Base-by-base conservation (phyloP, 1,284 basidiomycete species). In the Trametes polyzona region DNA sequence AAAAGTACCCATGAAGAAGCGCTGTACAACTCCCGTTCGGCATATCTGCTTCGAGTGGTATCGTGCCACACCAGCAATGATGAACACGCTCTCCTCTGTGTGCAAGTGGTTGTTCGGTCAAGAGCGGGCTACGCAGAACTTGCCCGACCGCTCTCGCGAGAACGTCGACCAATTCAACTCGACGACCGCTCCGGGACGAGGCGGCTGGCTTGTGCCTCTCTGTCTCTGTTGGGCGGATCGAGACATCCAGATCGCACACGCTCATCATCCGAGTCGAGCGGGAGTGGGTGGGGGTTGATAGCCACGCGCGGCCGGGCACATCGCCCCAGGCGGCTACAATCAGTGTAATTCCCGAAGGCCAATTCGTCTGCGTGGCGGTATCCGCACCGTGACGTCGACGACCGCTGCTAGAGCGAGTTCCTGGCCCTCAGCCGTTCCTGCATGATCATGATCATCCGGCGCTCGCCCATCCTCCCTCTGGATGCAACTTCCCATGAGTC, bases 311-410 rank as follows among this genome's bases (percentile, higher is more conserved):
- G 14, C 44, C 32, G 33, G 27, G 30, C 24, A 33, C 59, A 52
- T 40, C 48, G 55, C 52, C 55, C 47, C 55, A 10, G 24, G 43
- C 21, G 14, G 47, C 30, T n/a, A 26, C 52, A 29, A 61, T 61
- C 59, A 61, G n/a, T 57, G 55, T 42, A 61, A 54, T 57, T 61
- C 47, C 48, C 27, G 55, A 49, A 48, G n/a, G 47, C 59, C 55
- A 57, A 40, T 61, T 61, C 55, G 59, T 55, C 49, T 57, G 19
- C 48, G 59, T 61, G 59, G 59, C 55, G 40, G 55, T 57, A 53
- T 32, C 14, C 30, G 48, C 23, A 14, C 42, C 7, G 26, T n/a
- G 19, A 40, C 17, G 16, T 24, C 6, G 41, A 19, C 41, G 41
- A n/a, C 35, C n/a, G 27, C 27, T 19, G 14, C 16, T n/a, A 21